Evolutionary conservation across 371 early-diverging fungal species (phyloP).

Genomic region (Zychaea mexicana): DNA sequence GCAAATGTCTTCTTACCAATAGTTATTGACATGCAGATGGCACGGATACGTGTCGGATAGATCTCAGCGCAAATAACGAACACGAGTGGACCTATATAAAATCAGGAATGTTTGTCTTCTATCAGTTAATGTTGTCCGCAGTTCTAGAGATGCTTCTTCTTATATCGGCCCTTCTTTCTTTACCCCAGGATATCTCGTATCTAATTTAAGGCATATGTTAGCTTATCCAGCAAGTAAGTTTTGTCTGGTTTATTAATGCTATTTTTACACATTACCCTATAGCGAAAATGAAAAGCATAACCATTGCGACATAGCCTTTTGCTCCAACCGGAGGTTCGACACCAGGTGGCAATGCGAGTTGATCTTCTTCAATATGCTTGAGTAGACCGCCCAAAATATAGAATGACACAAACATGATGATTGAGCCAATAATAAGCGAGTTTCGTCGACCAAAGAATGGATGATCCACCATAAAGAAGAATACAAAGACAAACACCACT

Average conservation of each 20-base stretch:
- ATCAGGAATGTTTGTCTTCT: not conserved
- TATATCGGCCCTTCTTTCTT: not conserved
- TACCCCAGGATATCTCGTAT: slow-evolving; percentile 65
- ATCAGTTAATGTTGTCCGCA: not conserved
- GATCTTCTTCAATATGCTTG: slow-evolving; percentile 27
- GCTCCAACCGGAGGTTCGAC: slow-evolving; percentile 23
- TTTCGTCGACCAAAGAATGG: slow-evolving; percentile 39
- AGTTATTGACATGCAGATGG: slow-evolving; percentile 53
- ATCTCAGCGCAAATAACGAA: slow-evolving; percentile 75
- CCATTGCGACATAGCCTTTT: slow-evolving; percentile 45
- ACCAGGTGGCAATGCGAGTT: slow-evolving; percentile 16
- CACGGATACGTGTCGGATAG: slow-evolving; percentile 45
- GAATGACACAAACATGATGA: slow-evolving; percentile 36
- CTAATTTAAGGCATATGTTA: slow-evolving; percentile 1
- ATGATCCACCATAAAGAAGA: slow-evolving; percentile 50
- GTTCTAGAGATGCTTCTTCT: not conserved
- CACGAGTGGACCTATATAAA: slow-evolving; percentile 42
- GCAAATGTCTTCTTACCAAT: slow-evolving; percentile 10
- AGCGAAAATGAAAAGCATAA: slow-evolving; percentile 46
- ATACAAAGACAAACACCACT: slow-evolving; percentile 42
- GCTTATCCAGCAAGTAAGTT: too few species aligned
- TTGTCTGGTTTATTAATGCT: too few species aligned
- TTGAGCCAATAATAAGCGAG: slow-evolving; percentile 44
- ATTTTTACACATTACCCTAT: slow-evolving; percentile 38
- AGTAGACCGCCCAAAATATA: slow-evolving; percentile 42